Conservation (phyloP, 2,329 filamentous ascomycete species). For the Aspergillus pseudoviridinutans region DNA sequence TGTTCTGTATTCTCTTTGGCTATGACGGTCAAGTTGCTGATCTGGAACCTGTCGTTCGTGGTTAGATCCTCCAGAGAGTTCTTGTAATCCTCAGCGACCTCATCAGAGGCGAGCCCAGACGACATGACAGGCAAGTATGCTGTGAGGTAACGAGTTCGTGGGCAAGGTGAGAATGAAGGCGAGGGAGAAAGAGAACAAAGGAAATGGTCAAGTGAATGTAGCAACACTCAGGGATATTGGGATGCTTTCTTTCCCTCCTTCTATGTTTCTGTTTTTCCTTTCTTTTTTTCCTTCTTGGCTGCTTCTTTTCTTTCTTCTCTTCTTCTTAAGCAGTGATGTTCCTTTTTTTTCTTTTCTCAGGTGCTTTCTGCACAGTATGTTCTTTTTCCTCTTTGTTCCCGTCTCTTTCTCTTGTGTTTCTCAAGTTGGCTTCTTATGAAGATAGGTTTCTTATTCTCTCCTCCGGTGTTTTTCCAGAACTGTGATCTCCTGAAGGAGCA, state of each 20-base stretch:
- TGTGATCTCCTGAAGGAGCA: slow-evolving; percentile 27
- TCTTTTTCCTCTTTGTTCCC: slow-evolving; percentile 17
- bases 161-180: slow-evolving; percentile 1
- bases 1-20: slow-evolving; percentile 96
- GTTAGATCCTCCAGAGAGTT: slow-evolving; percentile 88
- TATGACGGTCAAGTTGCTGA: slow-evolving; percentile 95
- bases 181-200: slow-evolving; percentile 9
- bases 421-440: slow-evolving; percentile 2
- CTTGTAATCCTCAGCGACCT: slow-evolving; percentile 92
- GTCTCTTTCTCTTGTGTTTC: slow-evolving; percentile 8
- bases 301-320: slow-evolving; percentile 7
- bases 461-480: slow-evolving; percentile 22
- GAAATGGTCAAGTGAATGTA: slow-evolving; percentile 3
- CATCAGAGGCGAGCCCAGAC: slow-evolving; percentile 62
- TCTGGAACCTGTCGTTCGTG: slow-evolving; percentile 88
- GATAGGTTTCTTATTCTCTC: slow-evolving; percentile 20
- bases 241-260: slow-evolving; percentile 12
- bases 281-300: slow-evolving; percentile 8
- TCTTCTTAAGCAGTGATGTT: not conserved
- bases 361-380: slow-evolving; percentile 13
- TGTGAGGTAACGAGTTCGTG: not conserved
- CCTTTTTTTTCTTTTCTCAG: slow-evolving; percentile 6
- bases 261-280: slow-evolving; percentile 12
- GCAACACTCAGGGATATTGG: slow-evolving; percentile 7
- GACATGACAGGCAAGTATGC: slow-evolving; percentile 54